These are phyloP conservation scores for Magnolia kwangsiensis DNA, from an alignment of 164 flowering plant genomes.

Conservation along the genomic window DNA sequence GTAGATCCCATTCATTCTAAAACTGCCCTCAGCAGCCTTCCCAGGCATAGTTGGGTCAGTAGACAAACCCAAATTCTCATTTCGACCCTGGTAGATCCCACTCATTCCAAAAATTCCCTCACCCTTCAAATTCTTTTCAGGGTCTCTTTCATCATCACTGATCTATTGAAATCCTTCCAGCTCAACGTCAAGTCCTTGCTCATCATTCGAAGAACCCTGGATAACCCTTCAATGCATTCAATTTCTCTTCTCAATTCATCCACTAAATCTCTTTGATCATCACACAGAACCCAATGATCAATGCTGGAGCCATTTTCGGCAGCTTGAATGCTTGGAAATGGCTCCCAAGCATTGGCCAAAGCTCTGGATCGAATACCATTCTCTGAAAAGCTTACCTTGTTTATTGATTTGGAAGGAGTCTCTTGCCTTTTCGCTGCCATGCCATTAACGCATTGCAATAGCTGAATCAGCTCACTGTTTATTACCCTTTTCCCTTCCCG, in stretches of 20 bases:
- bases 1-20: too few relatives aligned
- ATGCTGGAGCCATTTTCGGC: conserved; percentile 8
- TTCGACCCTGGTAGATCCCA: conserved; percentile 42
- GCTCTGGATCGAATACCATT: too few relatives aligned
- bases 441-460: too few relatives aligned
- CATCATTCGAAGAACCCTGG: conserved; percentile 29
- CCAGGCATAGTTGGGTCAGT: conserved; percentile 12
- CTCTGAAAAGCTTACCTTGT: too few relatives aligned
- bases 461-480: too few relatives aligned
- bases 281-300: conserved; percentile 10
- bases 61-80: conserved; percentile 32
- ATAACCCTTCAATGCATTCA: conserved; percentile 26
- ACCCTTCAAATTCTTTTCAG: neutral
- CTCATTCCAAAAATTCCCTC: conserved; percentile 38
- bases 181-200: conserved; percentile 31
- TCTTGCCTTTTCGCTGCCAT: too few relatives aligned
- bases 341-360: too few relatives aligned
- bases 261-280: conserved; percentile 18
- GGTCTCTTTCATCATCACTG: conserved; percentile 23
- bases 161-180: conserved; percentile 34
- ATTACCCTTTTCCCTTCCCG: too few relatives aligned
- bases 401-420: too few relatives aligned
- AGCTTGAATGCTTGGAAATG: too few relatives aligned
- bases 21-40: too few relatives aligned
- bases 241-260: conserved; percentile 32